Evolutionary conservation across 345 rosid genomes (phyloP).

Genomic region (Eucalyptus microcorys): DNA sequence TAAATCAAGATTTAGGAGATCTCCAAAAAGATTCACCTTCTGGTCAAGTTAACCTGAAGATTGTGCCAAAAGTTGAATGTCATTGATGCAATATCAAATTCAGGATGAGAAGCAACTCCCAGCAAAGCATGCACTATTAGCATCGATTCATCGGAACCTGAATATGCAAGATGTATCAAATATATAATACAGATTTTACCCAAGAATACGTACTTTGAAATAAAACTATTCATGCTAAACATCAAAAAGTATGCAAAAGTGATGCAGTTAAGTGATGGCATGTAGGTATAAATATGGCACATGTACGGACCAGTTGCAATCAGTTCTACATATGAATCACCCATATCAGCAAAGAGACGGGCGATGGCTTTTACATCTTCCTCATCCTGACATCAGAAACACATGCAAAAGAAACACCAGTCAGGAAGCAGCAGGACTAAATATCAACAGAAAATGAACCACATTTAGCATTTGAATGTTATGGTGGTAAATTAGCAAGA

Average conservation of each 20-base stretch:
- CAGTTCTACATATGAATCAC: slow-evolving; percentile 94
- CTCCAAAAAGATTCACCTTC: slow-evolving; percentile 37
- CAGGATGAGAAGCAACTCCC: slow-evolving; percentile 92
- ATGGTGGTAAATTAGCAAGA: not conserved
- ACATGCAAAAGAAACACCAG: not conserved
- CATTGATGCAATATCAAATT: slow-evolving; percentile 97
- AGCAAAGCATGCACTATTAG: slow-evolving; percentile 73
- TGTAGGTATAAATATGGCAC: not conserved
- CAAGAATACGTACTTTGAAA: not conserved
- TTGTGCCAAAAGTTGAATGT: slow-evolving; percentile 99
- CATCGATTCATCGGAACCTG: slow-evolving; percentile 92
- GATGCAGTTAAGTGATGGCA: not conserved
- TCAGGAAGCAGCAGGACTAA: not conserved
- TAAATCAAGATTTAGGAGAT: not conserved
- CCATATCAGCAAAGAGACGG: slow-evolving; percentile 92
- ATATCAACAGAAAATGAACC: not conserved
- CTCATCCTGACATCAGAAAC: slow-evolving; percentile 57
- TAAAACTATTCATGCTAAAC: not conserved
- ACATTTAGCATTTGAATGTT: not conserved
- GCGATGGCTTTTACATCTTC: slow-evolving; percentile 99
- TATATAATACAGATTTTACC: not conserved
- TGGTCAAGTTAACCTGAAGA: slow-evolving; percentile 82
- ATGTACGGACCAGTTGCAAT: slow-evolving; percentile 69
- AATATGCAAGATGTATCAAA: not conserved
- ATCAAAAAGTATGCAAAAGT: not conserved